Evolutionary conservation across 257 asterid species (phyloP), one percentile per base, ranked within the genome.

Genomic region (Knoxia roxburghii): DNA sequence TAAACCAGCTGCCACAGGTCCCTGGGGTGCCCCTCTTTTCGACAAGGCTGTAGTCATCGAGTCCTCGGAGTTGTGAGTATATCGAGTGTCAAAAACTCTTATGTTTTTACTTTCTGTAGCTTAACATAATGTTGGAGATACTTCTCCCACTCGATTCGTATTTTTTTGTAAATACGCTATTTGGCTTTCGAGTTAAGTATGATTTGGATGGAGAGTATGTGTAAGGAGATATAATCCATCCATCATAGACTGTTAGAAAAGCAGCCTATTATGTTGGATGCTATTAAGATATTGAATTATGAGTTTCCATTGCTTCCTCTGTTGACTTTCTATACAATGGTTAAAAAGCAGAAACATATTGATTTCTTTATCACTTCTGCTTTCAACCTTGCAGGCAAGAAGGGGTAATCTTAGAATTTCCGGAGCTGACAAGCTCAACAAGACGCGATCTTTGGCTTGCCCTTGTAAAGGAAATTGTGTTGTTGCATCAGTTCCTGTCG

Each of bases 21-120:
- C 96, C 1, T 92, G 95, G 95, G 98, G 97, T 64, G 96, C 98
- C 59, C 96, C 97, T 64, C 95, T 92, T 37, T 92, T 83, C 14
- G 97, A 92, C 84, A 92, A 92, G 79, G 97, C 94, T 27, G 81
- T 92, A 64, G 80, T 78, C 52, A 87, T 81, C 40, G 88, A 86
- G 69, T 89, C 96, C 55, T 77, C 87, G 24, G 87, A 86, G 54
- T 48, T 89, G 98, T 92, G 81, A 87, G 98, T 68, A 24, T 24
- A 62, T 7, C 5, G 3, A n/a, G 32, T 43, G 4, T 5, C 24
- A 20, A 0, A 18, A 33, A 3, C 37, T 20, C 43, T 14, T 21
- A 18, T 11, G 12, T 50, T 56, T 48, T 43, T 33, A 8, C 6
- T 45, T 8, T 53, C 17, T 18, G 18, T 21, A 35, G 17, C 33